These are phyloP conservation scores for Saxophila tyrrhenica DNA, from an alignment of 495 filamentous ascomycete genomes.

Conservation along the genomic window DNA sequence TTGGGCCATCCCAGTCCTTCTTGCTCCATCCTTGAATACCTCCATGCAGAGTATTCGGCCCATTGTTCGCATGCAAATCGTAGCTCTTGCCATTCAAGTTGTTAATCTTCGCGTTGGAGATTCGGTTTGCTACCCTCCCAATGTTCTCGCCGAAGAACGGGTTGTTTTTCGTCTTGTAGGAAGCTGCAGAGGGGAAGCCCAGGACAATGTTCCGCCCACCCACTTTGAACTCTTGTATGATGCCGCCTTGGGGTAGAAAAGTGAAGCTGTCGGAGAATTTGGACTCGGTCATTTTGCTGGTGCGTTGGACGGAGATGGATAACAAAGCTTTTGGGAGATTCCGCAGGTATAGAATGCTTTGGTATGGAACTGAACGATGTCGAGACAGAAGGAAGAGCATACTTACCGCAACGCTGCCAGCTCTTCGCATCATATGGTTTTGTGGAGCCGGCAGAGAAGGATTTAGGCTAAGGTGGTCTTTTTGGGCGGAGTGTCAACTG, in stretches of 20 bases:
- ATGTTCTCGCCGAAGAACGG: conserved; percentile 89
- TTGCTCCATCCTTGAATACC: conserved; percentile 77
- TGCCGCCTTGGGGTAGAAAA: conserved; percentile 76
- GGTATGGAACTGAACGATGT: neutral
- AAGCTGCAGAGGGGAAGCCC: conserved; percentile 59
- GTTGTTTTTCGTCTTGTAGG: conserved; percentile 61
- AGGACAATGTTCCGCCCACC: conserved; percentile 75
- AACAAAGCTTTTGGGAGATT: neutral
- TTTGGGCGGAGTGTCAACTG: neutral
- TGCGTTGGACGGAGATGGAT: neutral
- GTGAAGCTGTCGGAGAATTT: conserved; percentile 28
- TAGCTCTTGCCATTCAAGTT: conserved; percentile 63
- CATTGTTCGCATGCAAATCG: conserved; percentile 60
- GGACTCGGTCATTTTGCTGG: neutral
- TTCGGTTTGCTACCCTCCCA: conserved; percentile 81
- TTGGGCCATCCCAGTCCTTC: conserved; percentile 67
- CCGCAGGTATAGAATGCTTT: neutral
- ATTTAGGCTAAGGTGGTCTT: neutral
- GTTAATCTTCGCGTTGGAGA: conserved; percentile 58
- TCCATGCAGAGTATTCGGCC: conserved; percentile 70
- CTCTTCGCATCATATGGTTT: neutral
- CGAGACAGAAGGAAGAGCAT: neutral
- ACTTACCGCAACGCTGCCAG: neutral
- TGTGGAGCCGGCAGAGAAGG: neutral
- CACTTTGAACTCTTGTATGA: conserved; percentile 74